Base-by-base conservation (phyloP, 2,329 filamentous ascomycete genomes). In the Diaporthe longicolla region DNA sequence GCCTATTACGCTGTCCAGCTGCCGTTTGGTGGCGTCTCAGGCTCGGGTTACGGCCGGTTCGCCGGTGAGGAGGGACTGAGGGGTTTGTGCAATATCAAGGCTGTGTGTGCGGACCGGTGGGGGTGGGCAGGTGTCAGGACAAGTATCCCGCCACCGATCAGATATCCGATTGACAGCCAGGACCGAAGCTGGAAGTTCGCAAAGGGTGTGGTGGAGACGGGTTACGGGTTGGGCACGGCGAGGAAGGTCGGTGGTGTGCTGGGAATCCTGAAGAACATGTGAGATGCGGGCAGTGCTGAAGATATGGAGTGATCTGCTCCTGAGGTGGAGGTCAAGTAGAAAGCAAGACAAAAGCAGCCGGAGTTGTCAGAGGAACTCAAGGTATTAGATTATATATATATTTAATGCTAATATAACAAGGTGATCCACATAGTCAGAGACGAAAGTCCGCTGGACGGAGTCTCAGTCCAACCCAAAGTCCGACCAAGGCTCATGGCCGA, bases 1-100 rank as follows among this genome's bases (percentile, higher is more conserved):
- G 93, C 92, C 37, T 98, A 92, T 83, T 99, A 99, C 81, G 95
- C 96, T 70, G 95, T 97, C 10, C 95, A 98, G 83, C 85, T 99
- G 52, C 97, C 97, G 0, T 99, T 99, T 83, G 97, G 97, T 50
- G 97, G 95, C 71, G 91, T 94, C n/a, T 91, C 90, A 73, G 96
- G 95, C 0, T 97, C 94, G 32, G 97, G 94, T 0, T 98, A 98
- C 82, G 97, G 97, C 1, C 89, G 96, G 3, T 99, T 99, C 83
- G 96, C 95, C 0, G 97, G 95, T 32, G 92, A 94, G 77, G 97
- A 99, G 82, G 97, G 97, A 0, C 84, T 99, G 29, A 88, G 94
- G 48, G 92, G 92, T 4, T 81, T 99, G 71, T 98, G 95, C 83
- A 98, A 98, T 83, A 83, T 92, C 77, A 99, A 99, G 86, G 91